Percentiles rank a stretch among this genome's conserved stretches.
phyloP scores from a whole-genome alignment of 129 eudicot species.

The Cynara cardunculus region DNA sequence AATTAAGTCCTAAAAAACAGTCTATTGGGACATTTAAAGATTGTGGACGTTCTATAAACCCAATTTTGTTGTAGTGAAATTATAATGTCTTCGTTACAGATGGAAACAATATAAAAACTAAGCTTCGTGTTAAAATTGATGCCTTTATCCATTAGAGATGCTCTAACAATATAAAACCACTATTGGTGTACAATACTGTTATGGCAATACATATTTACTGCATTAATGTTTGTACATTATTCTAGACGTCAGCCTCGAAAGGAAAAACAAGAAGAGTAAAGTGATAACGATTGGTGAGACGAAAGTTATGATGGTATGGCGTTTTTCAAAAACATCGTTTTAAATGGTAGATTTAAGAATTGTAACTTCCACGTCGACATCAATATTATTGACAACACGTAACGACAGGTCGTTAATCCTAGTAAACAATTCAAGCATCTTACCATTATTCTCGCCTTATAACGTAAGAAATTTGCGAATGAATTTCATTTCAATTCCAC shows the following conservation, averaged over 20 bases:
- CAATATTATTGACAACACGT: neutral
- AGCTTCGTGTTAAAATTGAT: neutral
- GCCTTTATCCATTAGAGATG: neutral
- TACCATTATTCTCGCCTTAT: neutral
- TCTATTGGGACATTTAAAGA: too few relatives aligned
- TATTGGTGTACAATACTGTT: neutral
- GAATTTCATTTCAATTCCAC: neutral
- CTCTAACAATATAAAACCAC: neutral
- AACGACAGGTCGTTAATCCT: neutral
- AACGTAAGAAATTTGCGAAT: neutral
- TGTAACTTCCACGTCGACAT: neutral
- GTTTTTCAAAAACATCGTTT: neutral
- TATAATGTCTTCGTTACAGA: too few relatives aligned
- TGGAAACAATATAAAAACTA: too few relatives aligned
- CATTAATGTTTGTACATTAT: neutral
- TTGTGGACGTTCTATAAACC: too few relatives aligned
- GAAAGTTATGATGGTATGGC: neutral
- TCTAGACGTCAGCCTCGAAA: neutral
- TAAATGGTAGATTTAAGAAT: neutral
- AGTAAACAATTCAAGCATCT: neutral
- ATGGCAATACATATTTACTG: neutral
- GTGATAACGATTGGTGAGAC: neutral
- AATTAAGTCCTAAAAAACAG: too few relatives aligned
- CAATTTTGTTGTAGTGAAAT: too few relatives aligned
- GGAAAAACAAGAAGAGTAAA: neutral